phyloP scores from a whole-genome alignment of 768 basidiomycete genomes.

The Clavulina sp. region DNA sequence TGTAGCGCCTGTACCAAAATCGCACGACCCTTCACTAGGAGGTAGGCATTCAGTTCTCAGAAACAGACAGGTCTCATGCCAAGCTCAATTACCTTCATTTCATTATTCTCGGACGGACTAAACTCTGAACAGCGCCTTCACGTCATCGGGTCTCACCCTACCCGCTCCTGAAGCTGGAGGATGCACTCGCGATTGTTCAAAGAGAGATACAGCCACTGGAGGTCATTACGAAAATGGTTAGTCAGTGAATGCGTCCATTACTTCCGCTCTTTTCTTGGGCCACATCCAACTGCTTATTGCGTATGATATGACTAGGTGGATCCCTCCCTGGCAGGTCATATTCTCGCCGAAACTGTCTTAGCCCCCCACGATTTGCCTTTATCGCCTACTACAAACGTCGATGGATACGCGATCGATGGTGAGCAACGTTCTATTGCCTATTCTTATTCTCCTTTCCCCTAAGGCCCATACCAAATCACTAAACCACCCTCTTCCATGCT shows the following conservation, averaged over 20 bases:
- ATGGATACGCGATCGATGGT: constrained; percentile 76
- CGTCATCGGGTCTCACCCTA: constrained; percentile 67
- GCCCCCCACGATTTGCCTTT: constrained; percentile 47
- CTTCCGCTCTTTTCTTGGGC: too few species aligned
- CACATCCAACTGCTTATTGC: not conserved
- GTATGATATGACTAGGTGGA: too few species aligned
- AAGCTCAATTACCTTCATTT: not conserved
- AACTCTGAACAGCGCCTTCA: constrained; percentile 32
- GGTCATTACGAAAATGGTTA: constrained; percentile 26
- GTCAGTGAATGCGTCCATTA: constrained; percentile 10
- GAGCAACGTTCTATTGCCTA: constrained; percentile 12
- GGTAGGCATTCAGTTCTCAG: constrained; percentile 27
- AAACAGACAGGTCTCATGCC: not conserved
- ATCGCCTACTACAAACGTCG: constrained; percentile 60
- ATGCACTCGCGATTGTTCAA: constrained; percentile 43
- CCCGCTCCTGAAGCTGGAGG: constrained; percentile 45
- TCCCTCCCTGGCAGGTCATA: constrained; percentile 38
- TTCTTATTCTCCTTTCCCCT: not conserved
- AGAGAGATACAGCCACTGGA: constrained; percentile 29
- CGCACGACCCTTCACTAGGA: constrained; percentile 50
- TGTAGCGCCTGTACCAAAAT: constrained; percentile 31
- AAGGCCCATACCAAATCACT: too few species aligned
- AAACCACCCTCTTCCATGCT: too few species aligned
- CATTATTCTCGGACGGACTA: too few species aligned
- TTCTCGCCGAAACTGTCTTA: constrained; percentile 59